A percentile compares a stretch with the other conserved stretches of the same genome.
Conservation (phyloP, 257 asterid species). For the Coffea canephora region DNA sequence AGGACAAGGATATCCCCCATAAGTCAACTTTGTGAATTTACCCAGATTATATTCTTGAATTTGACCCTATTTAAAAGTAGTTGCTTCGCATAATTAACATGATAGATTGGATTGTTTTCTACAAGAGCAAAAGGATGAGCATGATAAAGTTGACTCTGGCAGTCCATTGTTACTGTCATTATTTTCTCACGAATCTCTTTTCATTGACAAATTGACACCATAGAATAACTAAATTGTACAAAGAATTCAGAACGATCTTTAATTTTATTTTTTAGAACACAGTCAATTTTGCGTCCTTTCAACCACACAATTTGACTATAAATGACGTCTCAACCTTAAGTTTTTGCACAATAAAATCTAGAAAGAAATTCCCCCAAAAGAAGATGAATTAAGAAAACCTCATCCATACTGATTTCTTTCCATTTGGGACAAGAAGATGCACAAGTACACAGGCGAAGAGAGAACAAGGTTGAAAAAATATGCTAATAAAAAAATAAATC, state of each 20-base stretch:
- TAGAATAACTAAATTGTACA: not conserved
- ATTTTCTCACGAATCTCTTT: not conserved
- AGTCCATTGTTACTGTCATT: not conserved
- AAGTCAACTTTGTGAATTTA: not conserved
- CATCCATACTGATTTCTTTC: not conserved
- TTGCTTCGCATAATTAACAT: not conserved
- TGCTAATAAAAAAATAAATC: not conserved
- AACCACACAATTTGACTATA: not conserved
- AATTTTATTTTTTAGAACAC: not conserved
- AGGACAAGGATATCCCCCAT: not conserved
- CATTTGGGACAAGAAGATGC: not conserved
- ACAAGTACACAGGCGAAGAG: not conserved
- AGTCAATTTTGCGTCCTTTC: not conserved
- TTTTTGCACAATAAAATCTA: not conserved
- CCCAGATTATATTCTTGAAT: not conserved
- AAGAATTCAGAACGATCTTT: not conserved
- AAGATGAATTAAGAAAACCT: not conserved
- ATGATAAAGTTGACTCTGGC: not conserved
- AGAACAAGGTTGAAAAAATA: not conserved
- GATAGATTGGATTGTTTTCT: not conserved
- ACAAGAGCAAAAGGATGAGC: not conserved
- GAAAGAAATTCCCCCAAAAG: not conserved
- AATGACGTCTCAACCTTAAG: not conserved
- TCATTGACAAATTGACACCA: not conserved
- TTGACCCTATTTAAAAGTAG: not conserved